Percentiles rank a stretch among this genome's conserved stretches.
Conservation (phyloP, 2,329 filamentous ascomycete genomes). For the Trichoderma sp. region DNA sequence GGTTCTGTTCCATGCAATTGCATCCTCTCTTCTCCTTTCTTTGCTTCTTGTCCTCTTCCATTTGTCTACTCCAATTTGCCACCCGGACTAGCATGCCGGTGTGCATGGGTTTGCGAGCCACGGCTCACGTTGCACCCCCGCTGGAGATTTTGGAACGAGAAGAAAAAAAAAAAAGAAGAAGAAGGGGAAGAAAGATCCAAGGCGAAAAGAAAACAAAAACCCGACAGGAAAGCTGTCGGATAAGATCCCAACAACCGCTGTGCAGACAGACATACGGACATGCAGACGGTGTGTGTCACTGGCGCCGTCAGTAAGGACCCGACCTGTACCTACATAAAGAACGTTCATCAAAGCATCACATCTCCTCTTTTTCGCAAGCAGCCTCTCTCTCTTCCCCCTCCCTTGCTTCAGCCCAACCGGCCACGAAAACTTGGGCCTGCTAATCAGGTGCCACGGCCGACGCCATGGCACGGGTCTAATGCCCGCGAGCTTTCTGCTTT, state of each 20-base stretch:
- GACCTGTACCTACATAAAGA: too few species aligned
- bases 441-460: conserved; percentile 17
- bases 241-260: conserved; percentile 12
- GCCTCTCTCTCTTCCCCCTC: background rate
- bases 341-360: background rate
- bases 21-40: background rate
- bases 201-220: background rate
- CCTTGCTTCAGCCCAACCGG: conserved; percentile 20
- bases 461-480: conserved; percentile 14
- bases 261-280: background rate
- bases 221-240: conserved; percentile 12
- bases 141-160: background rate
- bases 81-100: conserved; percentile 7
- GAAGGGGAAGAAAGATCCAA: background rate
- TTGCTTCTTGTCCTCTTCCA: background rate
- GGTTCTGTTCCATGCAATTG: background rate
- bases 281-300: conserved; percentile 22
- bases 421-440: background rate
- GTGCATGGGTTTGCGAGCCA: background rate
- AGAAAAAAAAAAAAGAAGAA: background rate
- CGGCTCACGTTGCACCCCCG: background rate
- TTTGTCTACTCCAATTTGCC: conserved; percentile 5
- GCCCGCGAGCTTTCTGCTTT: conserved; percentile 2
- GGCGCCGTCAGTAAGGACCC: background rate
- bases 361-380: background rate